Base-by-base conservation (phyloP, 2,329 filamentous ascomycete genomes). In the Cylindrodendrum hubeiense region DNA sequence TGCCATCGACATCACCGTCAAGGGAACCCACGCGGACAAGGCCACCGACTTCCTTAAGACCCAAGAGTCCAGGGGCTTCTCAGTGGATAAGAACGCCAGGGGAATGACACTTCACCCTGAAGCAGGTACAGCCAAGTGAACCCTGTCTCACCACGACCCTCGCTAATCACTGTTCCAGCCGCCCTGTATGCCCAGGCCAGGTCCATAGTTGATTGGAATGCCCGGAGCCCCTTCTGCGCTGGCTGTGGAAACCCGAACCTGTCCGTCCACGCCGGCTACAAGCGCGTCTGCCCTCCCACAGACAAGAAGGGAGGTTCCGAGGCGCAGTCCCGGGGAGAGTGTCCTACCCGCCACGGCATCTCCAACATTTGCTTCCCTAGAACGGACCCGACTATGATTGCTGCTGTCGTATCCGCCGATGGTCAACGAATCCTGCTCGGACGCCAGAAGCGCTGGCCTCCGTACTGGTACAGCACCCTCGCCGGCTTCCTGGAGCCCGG, bases 341-440 rank as follows among this genome's bases (percentile, higher is more conserved):
- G 96, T 80, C 90, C 89, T 8, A 97, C 95, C 1, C 89, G 96
- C 58, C 91, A 89, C 41, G 94, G 93, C 26, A 83, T 99, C 49
- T 97, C 94, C 33, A 99, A 99, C 80, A 86, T 98, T 57, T 91
- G 87, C 75, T 98, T 98, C 84, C 95, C 95, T 3, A 89, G 95
- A 54, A 98, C 95, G 2, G 95, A 98, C 74, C 94, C 95, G 1
- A 97, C 94, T 28, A 94, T 98, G 78, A 99, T 99, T 81, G 95
- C 97, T 82, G 95, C 95, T 1, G 91, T 98, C 12, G 88, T 98
- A 33, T 97, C 92, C 57, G 85, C 90, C 54, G 93, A 97, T 72
- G 92, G 92, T 53, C 87, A 90, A 70, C 89, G 89, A 66, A 82
- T 97, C 41, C 88, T 99, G 8, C 90, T 99, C 1, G 96, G 96